These are phyloP conservation scores for Nitzschia palea DNA, from an alignment of 108 stramenopile species.

Conservation along the genomic window DNA sequence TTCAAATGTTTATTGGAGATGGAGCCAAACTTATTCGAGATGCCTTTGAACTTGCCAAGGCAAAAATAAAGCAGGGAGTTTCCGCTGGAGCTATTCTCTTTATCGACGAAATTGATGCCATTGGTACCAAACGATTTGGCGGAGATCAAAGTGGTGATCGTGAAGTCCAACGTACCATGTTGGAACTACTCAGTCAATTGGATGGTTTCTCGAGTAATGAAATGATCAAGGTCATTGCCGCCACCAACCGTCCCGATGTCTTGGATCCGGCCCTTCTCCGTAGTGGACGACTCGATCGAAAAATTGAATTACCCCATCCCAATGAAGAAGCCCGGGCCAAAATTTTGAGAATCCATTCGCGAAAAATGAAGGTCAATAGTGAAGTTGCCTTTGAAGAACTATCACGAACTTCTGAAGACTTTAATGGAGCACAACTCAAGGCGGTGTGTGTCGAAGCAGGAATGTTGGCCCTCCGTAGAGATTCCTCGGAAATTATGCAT, in stretches of 20 bases:
- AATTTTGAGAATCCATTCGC: slow-evolving; percentile 93
- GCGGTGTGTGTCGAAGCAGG: slow-evolving; percentile 99
- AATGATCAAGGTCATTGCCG: slow-evolving; percentile 99
- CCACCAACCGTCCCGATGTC: slow-evolving; percentile 96
- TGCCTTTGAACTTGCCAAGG: slow-evolving; percentile 97
- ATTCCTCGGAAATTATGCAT: slow-evolving; percentile 54
- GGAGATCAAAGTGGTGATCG: slow-evolving; percentile 98
- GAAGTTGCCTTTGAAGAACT: slow-evolving; percentile 97
- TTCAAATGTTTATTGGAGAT: slow-evolving; percentile 99
- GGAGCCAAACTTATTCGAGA: slow-evolving; percentile 99
- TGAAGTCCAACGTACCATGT: slow-evolving; percentile 99
- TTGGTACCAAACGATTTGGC: slow-evolving; percentile 98
- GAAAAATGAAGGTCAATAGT: slow-evolving; percentile 88
- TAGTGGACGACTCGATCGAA: slow-evolving; percentile 95
- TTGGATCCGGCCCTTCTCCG: slow-evolving; percentile 98
- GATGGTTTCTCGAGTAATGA: slow-evolving; percentile 97
- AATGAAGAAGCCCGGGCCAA: slow-evolving; percentile 92
- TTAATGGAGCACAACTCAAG: slow-evolving; percentile 98
- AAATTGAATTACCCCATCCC: slow-evolving; percentile 99
- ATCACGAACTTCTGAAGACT: slow-evolving; percentile 95
- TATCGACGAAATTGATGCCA: slow-evolving; percentile 99
- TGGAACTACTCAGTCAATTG: slow-evolving; percentile 97
- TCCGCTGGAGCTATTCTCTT: slow-evolving; percentile 82
- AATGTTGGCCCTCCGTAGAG: slow-evolving; percentile 93
- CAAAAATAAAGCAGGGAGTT: slow-evolving; percentile 85